These are phyloP conservation scores for Carpinus viminea DNA, from an alignment of 306 rosid species.

Conservation along the genomic window DNA sequence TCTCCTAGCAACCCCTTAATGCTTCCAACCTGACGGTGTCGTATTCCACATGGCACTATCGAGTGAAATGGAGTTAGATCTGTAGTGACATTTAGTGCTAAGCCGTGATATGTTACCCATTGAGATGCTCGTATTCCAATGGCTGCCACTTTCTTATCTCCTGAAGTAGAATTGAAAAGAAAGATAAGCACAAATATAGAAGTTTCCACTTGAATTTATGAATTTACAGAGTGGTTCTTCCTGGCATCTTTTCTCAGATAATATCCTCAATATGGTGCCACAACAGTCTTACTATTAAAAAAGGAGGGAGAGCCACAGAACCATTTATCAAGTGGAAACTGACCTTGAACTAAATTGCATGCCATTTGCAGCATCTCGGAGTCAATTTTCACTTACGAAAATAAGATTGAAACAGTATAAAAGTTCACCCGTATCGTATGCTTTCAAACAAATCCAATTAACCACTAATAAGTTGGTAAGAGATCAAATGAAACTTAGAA, in stretches of 20 bases:
- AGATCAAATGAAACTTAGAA: background rate
- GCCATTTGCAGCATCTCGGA: background rate
- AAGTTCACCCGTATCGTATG: background rate
- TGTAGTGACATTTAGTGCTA: slow-evolving; percentile 68
- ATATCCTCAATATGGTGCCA: background rate
- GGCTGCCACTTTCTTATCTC: slow-evolving; percentile 79
- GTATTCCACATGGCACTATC: slow-evolving; percentile 78
- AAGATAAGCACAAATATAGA: slow-evolving; percentile 16
- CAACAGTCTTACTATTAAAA: background rate
- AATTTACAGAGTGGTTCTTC: background rate
- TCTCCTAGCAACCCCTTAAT: slow-evolving; percentile 50
- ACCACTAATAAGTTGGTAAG: background rate
- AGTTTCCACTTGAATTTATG: background rate
- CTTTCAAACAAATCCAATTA: background rate
- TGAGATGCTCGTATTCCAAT: slow-evolving; percentile 59
- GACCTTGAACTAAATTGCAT: background rate
- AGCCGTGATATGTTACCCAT: slow-evolving; percentile 76
- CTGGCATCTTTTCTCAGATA: background rate
- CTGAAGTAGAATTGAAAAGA: slow-evolving; percentile 31
- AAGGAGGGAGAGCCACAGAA: background rate
- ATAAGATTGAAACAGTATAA: background rate
- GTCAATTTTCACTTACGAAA: background rate
- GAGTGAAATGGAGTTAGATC: slow-evolving; percentile 61
- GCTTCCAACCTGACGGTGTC: slow-evolving; percentile 62
- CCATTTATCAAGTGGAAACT: background rate